Percentiles rank a stretch among this genome's conserved stretches.
phyloP scores from a whole-genome alignment of 2,329 filamentous ascomycete genomes.

The Aspergillus ochraceoroseus region DNA sequence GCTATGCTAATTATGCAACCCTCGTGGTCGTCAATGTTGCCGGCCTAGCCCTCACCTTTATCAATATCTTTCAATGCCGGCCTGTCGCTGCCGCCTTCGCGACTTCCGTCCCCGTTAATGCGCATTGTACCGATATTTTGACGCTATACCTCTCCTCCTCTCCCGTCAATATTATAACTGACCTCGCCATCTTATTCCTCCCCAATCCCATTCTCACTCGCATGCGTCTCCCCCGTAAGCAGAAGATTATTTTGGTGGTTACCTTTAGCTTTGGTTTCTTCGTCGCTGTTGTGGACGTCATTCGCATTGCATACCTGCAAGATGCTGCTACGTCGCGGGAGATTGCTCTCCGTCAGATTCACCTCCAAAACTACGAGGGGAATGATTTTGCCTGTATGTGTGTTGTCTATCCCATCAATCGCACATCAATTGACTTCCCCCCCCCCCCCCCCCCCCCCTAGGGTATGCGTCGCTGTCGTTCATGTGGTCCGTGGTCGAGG shows the following conservation, averaged over 20 bases:
- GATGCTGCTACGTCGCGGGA: constrained; percentile 53
- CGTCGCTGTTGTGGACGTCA: constrained; percentile 79
- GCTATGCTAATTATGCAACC: constrained; percentile 74
- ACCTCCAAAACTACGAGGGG: constrained; percentile 37
- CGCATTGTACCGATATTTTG: constrained; percentile 57
- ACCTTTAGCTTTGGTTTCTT: constrained; percentile 86
- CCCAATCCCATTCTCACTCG: constrained; percentile 83
- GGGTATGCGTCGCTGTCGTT: constrained; percentile 79
- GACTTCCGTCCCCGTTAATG: constrained; percentile 42
- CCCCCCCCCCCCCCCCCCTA: too few relatives aligned
- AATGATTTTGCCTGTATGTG: constrained; percentile 52
- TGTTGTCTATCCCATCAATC: neutral
- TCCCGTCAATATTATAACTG: constrained; percentile 86
- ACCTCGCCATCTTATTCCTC: constrained; percentile 78
- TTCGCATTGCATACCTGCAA: constrained; percentile 86
- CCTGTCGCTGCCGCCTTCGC: constrained; percentile 68
- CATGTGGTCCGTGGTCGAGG: constrained; percentile 92
- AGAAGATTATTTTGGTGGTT: constrained; percentile 80
- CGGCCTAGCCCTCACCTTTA: constrained; percentile 71
- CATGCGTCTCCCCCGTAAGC: constrained; percentile 76
- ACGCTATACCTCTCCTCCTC: constrained; percentile 68
- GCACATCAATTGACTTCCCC: constrained; percentile 33
- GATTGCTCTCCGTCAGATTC: constrained; percentile 25
- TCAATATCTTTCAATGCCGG: constrained; percentile 81
- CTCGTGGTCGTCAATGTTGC: constrained; percentile 72